Evolutionary conservation across 495 filamentous ascomycete species (phyloP).

Genomic region (Penicillium nucicola): DNA sequence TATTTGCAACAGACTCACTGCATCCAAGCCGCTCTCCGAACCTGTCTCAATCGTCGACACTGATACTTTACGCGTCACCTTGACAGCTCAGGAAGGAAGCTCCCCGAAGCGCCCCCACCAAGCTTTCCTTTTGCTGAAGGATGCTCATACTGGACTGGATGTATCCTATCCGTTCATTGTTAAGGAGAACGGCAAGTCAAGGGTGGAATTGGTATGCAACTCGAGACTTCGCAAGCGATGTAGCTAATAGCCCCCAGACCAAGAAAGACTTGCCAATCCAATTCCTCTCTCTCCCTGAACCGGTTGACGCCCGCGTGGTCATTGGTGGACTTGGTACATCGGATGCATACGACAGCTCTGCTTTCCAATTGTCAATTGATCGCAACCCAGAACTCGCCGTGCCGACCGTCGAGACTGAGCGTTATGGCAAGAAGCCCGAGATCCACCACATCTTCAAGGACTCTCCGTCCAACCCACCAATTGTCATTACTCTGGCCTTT

Average conservation of each 20-base stretch:
- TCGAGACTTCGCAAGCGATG: background rate
- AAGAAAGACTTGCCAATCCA: slow-evolving; percentile 88
- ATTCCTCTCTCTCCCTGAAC: slow-evolving; percentile 62
- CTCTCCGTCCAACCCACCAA: slow-evolving; percentile 77
- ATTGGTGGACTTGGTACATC: slow-evolving; percentile 84
- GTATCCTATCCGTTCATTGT: slow-evolving; percentile 83
- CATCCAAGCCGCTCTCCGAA: slow-evolving; percentile 59
- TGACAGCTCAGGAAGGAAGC: slow-evolving; percentile 77
- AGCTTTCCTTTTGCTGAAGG: slow-evolving; percentile 80
- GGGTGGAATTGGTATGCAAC: slow-evolving; percentile 73
- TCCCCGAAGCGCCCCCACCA: slow-evolving; percentile 85
- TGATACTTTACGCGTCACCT: slow-evolving; percentile 76
- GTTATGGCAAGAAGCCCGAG: slow-evolving; percentile 77
- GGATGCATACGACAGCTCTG: slow-evolving; percentile 57
- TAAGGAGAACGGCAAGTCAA: slow-evolving; percentile 84
- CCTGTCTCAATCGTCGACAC: slow-evolving; percentile 61
- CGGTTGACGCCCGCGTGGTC: slow-evolving; percentile 73
- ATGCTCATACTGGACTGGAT: slow-evolving; percentile 72
- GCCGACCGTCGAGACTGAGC: slow-evolving; percentile 56
- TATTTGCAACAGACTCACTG: slow-evolving; percentile 52
- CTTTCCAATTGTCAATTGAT: slow-evolving; percentile 64
- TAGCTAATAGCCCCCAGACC: slow-evolving; percentile 48
- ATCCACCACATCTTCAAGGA: slow-evolving; percentile 90
- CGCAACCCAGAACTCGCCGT: slow-evolving; percentile 59
- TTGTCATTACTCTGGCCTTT: slow-evolving; percentile 78